Conservation (phyloP, 495 filamentous ascomycete species). For the Lasiosphaeria ovina region DNA sequence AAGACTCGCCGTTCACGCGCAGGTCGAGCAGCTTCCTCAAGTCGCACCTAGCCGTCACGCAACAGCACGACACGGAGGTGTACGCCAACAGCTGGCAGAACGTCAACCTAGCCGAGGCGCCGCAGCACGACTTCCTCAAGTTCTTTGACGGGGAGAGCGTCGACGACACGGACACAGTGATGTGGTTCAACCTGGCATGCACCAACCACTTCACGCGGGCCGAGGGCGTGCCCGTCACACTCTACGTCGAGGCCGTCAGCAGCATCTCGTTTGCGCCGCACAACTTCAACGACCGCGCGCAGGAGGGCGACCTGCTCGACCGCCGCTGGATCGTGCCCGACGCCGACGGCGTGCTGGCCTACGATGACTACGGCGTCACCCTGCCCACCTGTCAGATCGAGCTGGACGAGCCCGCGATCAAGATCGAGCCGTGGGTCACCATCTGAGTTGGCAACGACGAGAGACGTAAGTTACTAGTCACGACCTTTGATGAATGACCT, state of each 20-base stretch:
- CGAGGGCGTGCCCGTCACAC: conserved; percentile 54
- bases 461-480: not conserved
- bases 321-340: conserved; percentile 16
- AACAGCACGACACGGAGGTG: conserved; percentile 54
- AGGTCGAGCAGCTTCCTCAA: conserved; percentile 47
- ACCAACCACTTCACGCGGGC: conserved; percentile 59
- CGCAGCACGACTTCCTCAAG: conserved; percentile 52
- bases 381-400: conserved; percentile 16
- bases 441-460: conserved; percentile 1
- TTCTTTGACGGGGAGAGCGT: conserved; percentile 54
- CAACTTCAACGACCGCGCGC: conserved; percentile 38
- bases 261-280: conserved; percentile 47
- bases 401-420: conserved; percentile 18
- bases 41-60: conserved; percentile 48
- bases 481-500: not conserved
- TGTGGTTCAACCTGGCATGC: conserved; percentile 56
- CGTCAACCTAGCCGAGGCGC: conserved; percentile 43
- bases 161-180: conserved; percentile 49
- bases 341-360: conserved; percentile 9
- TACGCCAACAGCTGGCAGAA: conserved; percentile 49
- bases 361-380: conserved; percentile 19
- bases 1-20: conserved; percentile 45
- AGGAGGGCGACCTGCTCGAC: conserved; percentile 22
- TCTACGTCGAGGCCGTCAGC: conserved; percentile 47
- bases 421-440: conserved; percentile 11